Conservation (phyloP, 75 land plant genomes). For the Picea glauca region DNA sequence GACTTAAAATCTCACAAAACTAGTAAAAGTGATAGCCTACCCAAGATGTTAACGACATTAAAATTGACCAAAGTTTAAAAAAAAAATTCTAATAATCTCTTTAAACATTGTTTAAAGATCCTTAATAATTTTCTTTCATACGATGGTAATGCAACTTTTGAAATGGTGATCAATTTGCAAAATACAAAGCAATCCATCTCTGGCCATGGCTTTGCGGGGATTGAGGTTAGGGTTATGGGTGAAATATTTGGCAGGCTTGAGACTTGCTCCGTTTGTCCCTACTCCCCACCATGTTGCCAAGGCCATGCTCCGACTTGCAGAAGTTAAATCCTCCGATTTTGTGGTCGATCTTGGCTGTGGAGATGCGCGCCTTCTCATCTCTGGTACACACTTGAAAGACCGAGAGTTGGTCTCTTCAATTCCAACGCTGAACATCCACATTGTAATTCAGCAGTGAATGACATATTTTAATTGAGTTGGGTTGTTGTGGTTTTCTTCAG, state of each 20-base stretch:
- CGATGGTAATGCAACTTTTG: too few species aligned
- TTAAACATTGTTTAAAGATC: too few species aligned
- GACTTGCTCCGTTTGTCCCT: conserved; percentile 36
- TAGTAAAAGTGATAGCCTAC: too few species aligned
- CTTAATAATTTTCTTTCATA: too few species aligned
- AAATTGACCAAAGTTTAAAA: too few species aligned
- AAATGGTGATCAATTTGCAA: too few species aligned
- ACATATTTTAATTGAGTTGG: neutral
- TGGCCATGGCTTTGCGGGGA: neutral
- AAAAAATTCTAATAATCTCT: too few species aligned
- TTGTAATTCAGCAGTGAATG: neutral
- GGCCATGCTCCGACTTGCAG: conserved; percentile 30
- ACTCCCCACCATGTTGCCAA: conserved; percentile 30
- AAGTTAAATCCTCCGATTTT: conserved; percentile 15
- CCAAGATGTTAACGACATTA: too few species aligned
- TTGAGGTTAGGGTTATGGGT: conserved; percentile 35
- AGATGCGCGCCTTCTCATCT: conserved; percentile 34
- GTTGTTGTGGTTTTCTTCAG: conserved; percentile 4
- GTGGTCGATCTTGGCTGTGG: conserved; percentile 35
- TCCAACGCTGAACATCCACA: neutral
- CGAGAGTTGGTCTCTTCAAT: neutral
- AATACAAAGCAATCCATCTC: too few species aligned
- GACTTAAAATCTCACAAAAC: too few species aligned
- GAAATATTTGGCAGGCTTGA: conserved; percentile 25
- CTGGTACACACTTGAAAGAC: neutral